Conservation (phyloP, 805 yeast species). For the Yamadazyma kitorensis region DNA sequence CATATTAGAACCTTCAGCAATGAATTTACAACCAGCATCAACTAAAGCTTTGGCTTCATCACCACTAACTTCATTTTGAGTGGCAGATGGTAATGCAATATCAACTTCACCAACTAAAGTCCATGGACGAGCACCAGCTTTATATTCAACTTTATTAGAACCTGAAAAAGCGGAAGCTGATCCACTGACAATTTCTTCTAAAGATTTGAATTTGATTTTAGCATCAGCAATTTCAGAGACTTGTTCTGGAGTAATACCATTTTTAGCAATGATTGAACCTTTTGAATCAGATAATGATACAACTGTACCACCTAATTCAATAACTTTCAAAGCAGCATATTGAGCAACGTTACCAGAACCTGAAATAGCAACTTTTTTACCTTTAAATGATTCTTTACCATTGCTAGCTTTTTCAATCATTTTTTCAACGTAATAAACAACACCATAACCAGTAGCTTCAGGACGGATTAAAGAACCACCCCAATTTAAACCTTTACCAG, state of each 20-base stretch:
- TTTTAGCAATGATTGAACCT: constrained; percentile 77
- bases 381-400: constrained; percentile 86
- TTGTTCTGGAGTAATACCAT: constrained; percentile 84
- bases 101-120: constrained; percentile 85
- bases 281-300: constrained; percentile 93
- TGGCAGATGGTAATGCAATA: constrained; percentile 96
- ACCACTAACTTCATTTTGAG: constrained; percentile 97
- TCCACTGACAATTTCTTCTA: constrained; percentile 60
- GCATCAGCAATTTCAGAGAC: constrained; percentile 72
- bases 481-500: constrained; percentile 98
- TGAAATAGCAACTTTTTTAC: constrained; percentile 93
- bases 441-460: constrained; percentile 99
- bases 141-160: constrained; percentile 61
- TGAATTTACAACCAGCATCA: constrained; percentile 85
- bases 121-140: constrained; percentile 97
- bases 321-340: constrained; percentile 95
- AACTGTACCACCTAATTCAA: constrained; percentile 95
- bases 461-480: constrained; percentile 99
- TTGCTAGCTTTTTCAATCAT: constrained; percentile 91
- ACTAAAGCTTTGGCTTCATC: constrained; percentile 94
- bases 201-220: constrained; percentile 71
- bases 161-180: constrained; percentile 58
- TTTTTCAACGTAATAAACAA: constrained; percentile 94
- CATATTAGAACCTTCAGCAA: constrained; percentile 99
- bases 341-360: constrained; percentile 99